A percentile compares a stretch with the other conserved stretches of the same genome.
Conservation (phyloP, 139 green algal genomes). For the Marvania coccoides region DNA sequence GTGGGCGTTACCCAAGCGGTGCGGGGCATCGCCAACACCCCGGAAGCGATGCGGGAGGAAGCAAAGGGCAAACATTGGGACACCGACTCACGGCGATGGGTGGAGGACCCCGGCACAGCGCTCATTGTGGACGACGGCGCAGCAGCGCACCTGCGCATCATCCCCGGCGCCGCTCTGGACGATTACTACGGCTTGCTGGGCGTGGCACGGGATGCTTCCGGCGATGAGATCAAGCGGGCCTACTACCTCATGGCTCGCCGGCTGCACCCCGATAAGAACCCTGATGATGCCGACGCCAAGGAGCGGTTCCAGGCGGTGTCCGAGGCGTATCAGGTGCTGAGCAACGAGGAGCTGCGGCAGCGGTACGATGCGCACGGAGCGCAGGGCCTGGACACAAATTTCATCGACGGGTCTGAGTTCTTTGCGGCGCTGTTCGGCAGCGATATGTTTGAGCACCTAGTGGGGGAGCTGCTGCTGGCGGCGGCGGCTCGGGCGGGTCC, state of each 20-base stretch:
- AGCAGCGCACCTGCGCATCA: not conserved
- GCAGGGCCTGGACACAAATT: constrained; percentile 69
- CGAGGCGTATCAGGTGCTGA: constrained; percentile 61
- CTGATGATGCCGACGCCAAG: constrained; percentile 65
- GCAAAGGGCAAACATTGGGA: constrained; percentile 67
- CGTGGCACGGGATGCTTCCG: constrained; percentile 49
- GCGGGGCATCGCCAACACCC: constrained; percentile 67
- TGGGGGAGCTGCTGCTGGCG: constrained; percentile 76
- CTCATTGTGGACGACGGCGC: constrained; percentile 19
- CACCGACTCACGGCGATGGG: constrained; percentile 33
- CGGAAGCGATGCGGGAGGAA: constrained; percentile 51
- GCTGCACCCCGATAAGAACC: constrained; percentile 88
- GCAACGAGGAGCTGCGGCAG: constrained; percentile 57
- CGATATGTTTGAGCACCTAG: constrained; percentile 67
- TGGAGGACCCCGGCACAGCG: constrained; percentile 38
- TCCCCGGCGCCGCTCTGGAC: not conserved
- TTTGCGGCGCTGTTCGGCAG: constrained; percentile 83
- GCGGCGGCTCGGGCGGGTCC: constrained; percentile 26
- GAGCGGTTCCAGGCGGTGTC: constrained; percentile 79
- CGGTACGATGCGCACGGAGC: constrained; percentile 70
- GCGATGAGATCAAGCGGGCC: constrained; percentile 69
- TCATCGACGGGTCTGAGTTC: constrained; percentile 71
- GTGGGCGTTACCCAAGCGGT: constrained; percentile 49
- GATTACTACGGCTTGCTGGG: constrained; percentile 67
- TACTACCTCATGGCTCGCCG: constrained; percentile 84